Evolutionary conservation across 78 protist genomes (phyloP).

Genomic region (Cavenderia fasciculata): DNA sequence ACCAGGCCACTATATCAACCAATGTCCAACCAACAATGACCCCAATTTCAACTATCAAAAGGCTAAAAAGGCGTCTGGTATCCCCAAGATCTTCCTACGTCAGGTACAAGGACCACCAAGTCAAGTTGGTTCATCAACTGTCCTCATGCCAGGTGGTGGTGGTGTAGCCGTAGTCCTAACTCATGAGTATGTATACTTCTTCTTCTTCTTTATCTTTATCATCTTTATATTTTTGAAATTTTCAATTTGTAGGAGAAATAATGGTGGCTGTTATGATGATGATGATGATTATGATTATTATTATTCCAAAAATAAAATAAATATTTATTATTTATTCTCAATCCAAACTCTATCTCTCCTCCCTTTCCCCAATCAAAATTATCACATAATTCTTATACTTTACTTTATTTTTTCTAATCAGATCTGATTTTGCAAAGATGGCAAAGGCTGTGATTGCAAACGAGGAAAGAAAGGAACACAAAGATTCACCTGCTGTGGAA

Average conservation of each 20-base stretch:
- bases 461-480: constrained; percentile 3
- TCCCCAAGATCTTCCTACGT: constrained; percentile 38
- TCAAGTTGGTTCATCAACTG: constrained; percentile 38
- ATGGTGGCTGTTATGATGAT: too few relatives aligned
- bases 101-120: constrained; percentile 19
- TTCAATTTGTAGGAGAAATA: too few relatives aligned
- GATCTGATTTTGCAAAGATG: constrained; percentile 48
- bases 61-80: constrained; percentile 65
- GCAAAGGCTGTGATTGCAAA: constrained; percentile 32
- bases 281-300: too few relatives aligned
- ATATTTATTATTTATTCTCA: too few relatives aligned
- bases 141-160: constrained; percentile 65
- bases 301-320: too few relatives aligned
- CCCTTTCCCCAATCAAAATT: too few relatives aligned
- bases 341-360: too few relatives aligned
- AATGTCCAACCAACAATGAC: constrained; percentile 87
- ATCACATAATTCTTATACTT: too few relatives aligned
- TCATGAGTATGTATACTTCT: constrained; percentile 22
- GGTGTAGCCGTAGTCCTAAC: constrained; percentile 39
- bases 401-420: neutral
- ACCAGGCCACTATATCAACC: constrained; percentile 84
- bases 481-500: too few relatives aligned
- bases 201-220: neutral
- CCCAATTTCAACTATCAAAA: constrained; percentile 60
- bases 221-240: neutral